Base-by-base conservation (phyloP, 2,329 filamentous ascomycete genomes). In the Aspergillus proliferans region DNA sequence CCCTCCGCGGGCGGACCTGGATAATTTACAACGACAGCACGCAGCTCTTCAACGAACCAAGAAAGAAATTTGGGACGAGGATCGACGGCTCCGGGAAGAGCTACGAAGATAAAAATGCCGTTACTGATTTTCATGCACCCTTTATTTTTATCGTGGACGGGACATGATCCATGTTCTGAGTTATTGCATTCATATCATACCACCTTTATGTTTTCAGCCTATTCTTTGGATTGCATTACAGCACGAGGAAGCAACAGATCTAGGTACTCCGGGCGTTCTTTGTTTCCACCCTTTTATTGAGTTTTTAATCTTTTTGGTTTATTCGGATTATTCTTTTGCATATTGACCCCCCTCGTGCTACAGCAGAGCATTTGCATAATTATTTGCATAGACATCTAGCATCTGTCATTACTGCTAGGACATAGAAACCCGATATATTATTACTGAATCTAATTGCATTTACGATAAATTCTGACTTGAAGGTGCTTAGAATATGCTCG, bases 11-110 rank as follows among this genome's bases (percentile, higher is more conserved):
- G 66, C 72, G 19, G 77, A 83, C 57, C 65, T 80, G 51, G 73
- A 77, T 40, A 71, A 74, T 50, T 59, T 84, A 47, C 73, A 76
- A 59, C 72, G 68, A 50, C 78, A 80, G 73, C 79, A 82, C 61
- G 65, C 67, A 56, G 71, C 73, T 55, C 63, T 82, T 43, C 72
- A 77, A 57, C 71, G 72, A 55, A 79, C 81, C 76, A 83, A 83
- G 69, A 66, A 73, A 51, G 77, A 82, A 60, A 82, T 83, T 52
- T 72, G 70, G 70, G 69, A 71, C 34, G 70, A 72, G 53, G 64
- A 73, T 55, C 63, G 64, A 48, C 64, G 64, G 30, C 56, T 72
- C 6, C 62, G 64, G 19, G 58, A 60, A 14, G 56, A 57, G 26
- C 47, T 58, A 12, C 59, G 45, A 57, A 47, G 39, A 33, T 19